Percentiles rank a stretch among this genome's conserved stretches.
Conservation (phyloP, 2,329 filamentous ascomycete genomes). For the Shiraia sp. region DNA sequence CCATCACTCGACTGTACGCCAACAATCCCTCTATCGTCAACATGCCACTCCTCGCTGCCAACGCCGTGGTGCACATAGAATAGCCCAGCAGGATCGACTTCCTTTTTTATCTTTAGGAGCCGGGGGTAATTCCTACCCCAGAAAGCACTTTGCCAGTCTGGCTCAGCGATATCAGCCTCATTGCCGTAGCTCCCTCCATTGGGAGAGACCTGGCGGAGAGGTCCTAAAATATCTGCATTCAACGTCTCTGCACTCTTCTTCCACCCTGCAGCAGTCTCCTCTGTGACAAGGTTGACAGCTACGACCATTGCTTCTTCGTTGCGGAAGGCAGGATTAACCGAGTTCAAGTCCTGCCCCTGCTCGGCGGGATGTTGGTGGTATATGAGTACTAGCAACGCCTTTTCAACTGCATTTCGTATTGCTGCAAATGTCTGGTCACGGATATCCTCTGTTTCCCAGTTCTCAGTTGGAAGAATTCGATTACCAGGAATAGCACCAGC, state of each 20-base stretch:
- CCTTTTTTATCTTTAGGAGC: slow-evolving; percentile 33
- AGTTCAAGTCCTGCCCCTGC: slow-evolving; percentile 24
- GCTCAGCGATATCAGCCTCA: slow-evolving; percentile 47
- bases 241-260: slow-evolving; percentile 19
- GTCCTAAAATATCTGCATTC: slow-evolving; percentile 26
- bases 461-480: slow-evolving; percentile 41
- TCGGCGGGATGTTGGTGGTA: slow-evolving; percentile 33
- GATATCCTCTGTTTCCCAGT: slow-evolving; percentile 33
- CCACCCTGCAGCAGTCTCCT: slow-evolving; percentile 29
- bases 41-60: slow-evolving; percentile 35
- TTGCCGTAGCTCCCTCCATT: slow-evolving; percentile 44
- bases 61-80: slow-evolving; percentile 41
- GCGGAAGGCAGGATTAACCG: slow-evolving; percentile 38
- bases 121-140: slow-evolving; percentile 43
- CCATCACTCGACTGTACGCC: slow-evolving; percentile 38
- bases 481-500: slow-evolving; percentile 35
- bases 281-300: slow-evolving; percentile 19
- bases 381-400: slow-evolving; percentile 19
- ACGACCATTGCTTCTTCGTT: slow-evolving; percentile 29
- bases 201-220: slow-evolving; percentile 27
- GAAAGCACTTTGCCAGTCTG: slow-evolving; percentile 46
- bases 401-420: slow-evolving; percentile 26
- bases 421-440: slow-evolving; percentile 31
- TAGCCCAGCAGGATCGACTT: slow-evolving; percentile 34
- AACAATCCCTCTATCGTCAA: slow-evolving; percentile 31